Base-by-base conservation (phyloP, 805 yeast genomes). In the Wickerhamiella brachini region DNA sequence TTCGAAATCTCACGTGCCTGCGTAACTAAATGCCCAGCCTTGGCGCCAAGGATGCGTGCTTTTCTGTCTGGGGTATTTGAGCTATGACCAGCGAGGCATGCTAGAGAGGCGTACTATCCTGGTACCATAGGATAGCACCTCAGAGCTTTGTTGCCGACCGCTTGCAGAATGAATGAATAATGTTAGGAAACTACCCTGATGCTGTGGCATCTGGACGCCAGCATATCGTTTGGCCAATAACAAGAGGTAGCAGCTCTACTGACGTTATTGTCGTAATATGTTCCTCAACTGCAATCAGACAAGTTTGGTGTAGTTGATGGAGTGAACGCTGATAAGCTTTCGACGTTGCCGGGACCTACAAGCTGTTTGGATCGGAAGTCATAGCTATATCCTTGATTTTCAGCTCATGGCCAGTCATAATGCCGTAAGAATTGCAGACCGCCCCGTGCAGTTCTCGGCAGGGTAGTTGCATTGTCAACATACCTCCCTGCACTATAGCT, bases 311-410 rank as follows among this genome's bases (percentile, higher is more conserved):
- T 61, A 7, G 74, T 70, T 17, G 52, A 43, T 7, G 64, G 61
- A 0, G 80, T 77, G 65, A 89, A 90, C 65, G 39, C 95, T 72
- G 31, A 90, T 78, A 59, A 83, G 77, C 66, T 90, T 97, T 50
- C 98, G 73, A 62, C 98, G 3, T 97, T 97, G 65, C 98, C 93
- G 0, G 98, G 98, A 9, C 89, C 71, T 10, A 84, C 80, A 29
- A 81, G 75, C 8, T 67, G 66, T 1, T 74, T 74, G 1, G 62
- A 61, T 82, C 89, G 21, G 85, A 75, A 3, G 84, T 70, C 10
- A 86, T 76, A 3, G 82, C 95, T 51, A 86, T 68, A 1, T 84
- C 85, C 53, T 67, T 70, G 62, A 82, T 75, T 53, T 48, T 53
- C 21, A 47, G 24, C 24, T 53, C 62, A 52, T 54, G 53, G 42